Evolutionary conservation across 345 rosid genomes (phyloP).

Genomic region (Dimocarpus longan): DNA sequence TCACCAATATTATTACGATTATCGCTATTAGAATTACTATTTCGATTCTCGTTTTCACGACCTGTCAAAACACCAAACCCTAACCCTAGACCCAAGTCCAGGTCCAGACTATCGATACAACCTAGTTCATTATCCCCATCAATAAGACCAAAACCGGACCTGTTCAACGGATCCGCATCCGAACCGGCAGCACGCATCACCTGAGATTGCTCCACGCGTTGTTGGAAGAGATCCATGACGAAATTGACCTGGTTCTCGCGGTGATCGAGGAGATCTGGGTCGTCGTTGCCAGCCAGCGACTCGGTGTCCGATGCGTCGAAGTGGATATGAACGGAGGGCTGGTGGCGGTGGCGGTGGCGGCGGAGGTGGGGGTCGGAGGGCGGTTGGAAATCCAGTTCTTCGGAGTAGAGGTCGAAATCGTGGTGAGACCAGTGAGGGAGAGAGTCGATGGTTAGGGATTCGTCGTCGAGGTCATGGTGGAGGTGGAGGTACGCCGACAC

Average conservation of each 20-base stretch:
- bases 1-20: background rate
- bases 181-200: conserved; percentile 36
- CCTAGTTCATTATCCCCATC: conserved; percentile 40
- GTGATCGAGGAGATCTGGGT: conserved; percentile 47
- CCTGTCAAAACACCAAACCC: conserved; percentile 44
- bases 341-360: background rate
- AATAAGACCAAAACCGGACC: conserved; percentile 44
- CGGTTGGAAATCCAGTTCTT: conserved; percentile 34
- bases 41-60: conserved; percentile 25
- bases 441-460: conserved; percentile 33
- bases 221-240: conserved; percentile 90
- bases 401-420: conserved; percentile 31
- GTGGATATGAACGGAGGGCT: background rate
- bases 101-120: conserved; percentile 37
- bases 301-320: conserved; percentile 39
- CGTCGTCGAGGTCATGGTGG: conserved; percentile 25
- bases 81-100: conserved; percentile 51
- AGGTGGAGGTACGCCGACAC: conserved; percentile 34
- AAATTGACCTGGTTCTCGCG: conserved; percentile 69
- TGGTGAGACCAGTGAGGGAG: conserved; percentile 40
- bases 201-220: conserved; percentile 88
- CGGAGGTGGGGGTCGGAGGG: conserved; percentile 14
- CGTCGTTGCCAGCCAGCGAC: conserved; percentile 30
- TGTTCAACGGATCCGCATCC: conserved; percentile 39
- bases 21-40: background rate